These are phyloP conservation scores for Venturia oleaginea DNA, from an alignment of 2,329 filamentous ascomycete species.

Conservation along the genomic window DNA sequence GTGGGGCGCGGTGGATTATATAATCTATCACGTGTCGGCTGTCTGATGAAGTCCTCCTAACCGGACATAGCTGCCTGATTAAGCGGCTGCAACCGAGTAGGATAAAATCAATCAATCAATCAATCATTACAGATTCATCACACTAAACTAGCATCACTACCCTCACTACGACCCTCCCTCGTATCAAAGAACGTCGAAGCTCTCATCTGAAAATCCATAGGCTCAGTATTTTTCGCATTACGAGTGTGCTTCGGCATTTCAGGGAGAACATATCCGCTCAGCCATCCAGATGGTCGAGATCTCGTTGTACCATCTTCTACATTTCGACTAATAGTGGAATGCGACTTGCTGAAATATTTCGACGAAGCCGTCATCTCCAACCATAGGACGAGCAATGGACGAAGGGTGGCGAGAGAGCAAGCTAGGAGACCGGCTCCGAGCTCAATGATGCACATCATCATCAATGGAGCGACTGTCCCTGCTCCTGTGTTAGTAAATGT, in stretches of 20 bases:
- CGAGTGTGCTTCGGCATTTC: not conserved
- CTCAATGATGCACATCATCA: conserved; percentile 10
- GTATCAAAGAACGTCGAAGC: not conserved
- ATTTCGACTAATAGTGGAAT: not conserved
- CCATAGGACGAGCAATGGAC: conserved; percentile 10
- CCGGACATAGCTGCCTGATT: no score
- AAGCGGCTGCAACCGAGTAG: no score
- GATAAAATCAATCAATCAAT: no score
- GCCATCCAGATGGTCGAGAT: not conserved
- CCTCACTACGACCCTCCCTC: not conserved
- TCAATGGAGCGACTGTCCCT: conserved; percentile 3
- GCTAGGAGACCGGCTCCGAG: conserved; percentile 12
- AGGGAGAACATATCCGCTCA: not conserved
- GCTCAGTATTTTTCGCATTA: not conserved
- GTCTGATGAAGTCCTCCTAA: no score
- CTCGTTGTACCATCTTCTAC: not conserved
- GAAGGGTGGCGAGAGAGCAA: conserved; percentile 12
- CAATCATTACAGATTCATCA: not conserved
- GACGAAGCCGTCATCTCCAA: not conserved
- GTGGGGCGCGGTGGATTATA: no score
- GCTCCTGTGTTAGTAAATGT: not conserved
- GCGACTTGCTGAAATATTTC: not conserved
- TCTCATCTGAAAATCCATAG: not conserved
- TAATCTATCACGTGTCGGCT: no score
- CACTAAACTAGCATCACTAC: not conserved